These are phyloP conservation scores for Oxyria digyna DNA, from an alignment of 148 eudicot species.

Conservation along the genomic window DNA sequence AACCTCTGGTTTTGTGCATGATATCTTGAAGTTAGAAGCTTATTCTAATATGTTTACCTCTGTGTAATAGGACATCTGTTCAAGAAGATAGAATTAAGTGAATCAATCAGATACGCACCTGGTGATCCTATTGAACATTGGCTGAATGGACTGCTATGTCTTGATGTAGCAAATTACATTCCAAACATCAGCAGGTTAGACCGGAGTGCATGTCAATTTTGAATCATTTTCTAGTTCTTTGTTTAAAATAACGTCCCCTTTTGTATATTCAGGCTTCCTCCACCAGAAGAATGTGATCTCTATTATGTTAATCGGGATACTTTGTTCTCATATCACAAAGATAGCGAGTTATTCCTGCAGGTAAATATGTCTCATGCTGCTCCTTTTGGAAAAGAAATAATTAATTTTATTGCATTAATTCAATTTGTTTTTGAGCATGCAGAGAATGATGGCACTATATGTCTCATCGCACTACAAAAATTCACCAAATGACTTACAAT, in stretches of 20 bases:
- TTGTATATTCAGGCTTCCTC: slow-evolving; percentile 43
- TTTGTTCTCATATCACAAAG: slow-evolving; percentile 90
- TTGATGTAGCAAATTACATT: slow-evolving; percentile 71
- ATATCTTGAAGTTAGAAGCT: not conserved
- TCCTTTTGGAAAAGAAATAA: not conserved
- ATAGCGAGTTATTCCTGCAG: slow-evolving; percentile 91
- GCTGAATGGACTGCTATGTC: slow-evolving; percentile 75
- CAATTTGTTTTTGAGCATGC: slow-evolving; percentile 21
- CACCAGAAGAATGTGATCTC: slow-evolving; percentile 77
- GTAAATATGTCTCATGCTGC: slow-evolving; percentile 16
- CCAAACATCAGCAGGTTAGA: slow-evolving; percentile 78
- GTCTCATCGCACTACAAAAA: slow-evolving; percentile 98
- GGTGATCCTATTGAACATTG: slow-evolving; percentile 90
- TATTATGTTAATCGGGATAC: slow-evolving; percentile 95
- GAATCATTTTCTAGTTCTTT: not conserved
- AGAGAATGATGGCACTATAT: slow-evolving; percentile 98
- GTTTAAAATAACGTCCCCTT: slow-evolving; percentile 3
- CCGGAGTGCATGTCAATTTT: not conserved
- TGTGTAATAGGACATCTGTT: slow-evolving; percentile 57
- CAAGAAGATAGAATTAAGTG: slow-evolving; percentile 73
- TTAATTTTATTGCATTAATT: slow-evolving; percentile 2
- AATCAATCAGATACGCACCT: slow-evolving; percentile 87
- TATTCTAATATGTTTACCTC: not conserved
- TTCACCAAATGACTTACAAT: slow-evolving; percentile 90
- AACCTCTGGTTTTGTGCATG: too few relatives aligned